A percentile compares a stretch with the other conserved stretches of the same genome.
phyloP scores from a whole-genome alignment of 164 flowering plant species.

The Akebia trifoliata region DNA sequence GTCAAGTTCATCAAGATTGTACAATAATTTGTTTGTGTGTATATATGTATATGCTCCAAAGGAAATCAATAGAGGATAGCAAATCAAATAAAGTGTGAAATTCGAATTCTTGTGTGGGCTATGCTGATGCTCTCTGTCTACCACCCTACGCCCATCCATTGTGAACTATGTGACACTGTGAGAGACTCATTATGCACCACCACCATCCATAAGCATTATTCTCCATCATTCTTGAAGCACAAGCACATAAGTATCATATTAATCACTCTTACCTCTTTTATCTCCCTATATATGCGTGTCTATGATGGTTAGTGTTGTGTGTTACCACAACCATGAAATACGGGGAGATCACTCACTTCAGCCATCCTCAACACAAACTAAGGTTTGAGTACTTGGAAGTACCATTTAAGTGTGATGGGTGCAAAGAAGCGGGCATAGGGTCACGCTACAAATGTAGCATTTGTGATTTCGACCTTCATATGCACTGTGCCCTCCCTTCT shows the following conservation, averaged over 20 bases:
- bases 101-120: too few relatives aligned
- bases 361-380: slow-evolving; percentile 85
- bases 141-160: too few relatives aligned
- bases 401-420: slow-evolving; percentile 92
- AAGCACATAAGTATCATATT: slow-evolving; percentile 19
- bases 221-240: slow-evolving; percentile 18
- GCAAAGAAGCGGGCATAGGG: slow-evolving; percentile 89
- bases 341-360: slow-evolving; percentile 61
- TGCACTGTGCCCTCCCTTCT: slow-evolving; percentile 66
- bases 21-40: too few relatives aligned
- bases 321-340: slow-evolving; percentile 40
- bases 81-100: not conserved
- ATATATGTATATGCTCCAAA: not conserved
- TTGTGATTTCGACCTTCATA: slow-evolving; percentile 77
- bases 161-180: too few relatives aligned
- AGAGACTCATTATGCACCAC: too few relatives aligned
- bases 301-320: not conserved
- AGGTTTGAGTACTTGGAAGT: slow-evolving; percentile 47
- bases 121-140: slow-evolving; percentile 23
- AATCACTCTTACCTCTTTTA: too few relatives aligned
- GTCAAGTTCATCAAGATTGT: too few relatives aligned
- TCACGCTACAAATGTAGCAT: slow-evolving; percentile 63
- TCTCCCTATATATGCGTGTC: too few relatives aligned
- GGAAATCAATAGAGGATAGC: not conserved
- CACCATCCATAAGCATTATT: slow-evolving; percentile 19